Evolutionary conservation across 345 rosid genomes (phyloP), one percentile per base, ranked within the genome.

Genomic region (Litchi chinensis): DNA sequence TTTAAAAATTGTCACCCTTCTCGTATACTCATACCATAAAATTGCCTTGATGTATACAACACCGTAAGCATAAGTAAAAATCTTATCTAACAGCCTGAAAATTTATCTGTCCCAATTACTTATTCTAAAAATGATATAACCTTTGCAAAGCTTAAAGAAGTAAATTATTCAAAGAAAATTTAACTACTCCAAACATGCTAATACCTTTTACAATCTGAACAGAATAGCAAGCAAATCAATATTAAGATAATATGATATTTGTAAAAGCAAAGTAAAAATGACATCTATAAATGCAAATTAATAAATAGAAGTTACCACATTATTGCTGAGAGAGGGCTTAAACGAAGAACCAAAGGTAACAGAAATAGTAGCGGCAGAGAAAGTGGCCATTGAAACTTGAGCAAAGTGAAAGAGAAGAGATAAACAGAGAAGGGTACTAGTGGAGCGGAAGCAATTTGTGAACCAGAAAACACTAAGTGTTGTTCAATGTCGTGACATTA

Each of bases 321-420:
- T 70, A 40, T n/a, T 75, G 68, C 64, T 78, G 50, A 83, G 5
- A 4, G 77, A 43, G 13, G 77, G 86, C 67, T 75, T 80, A 39
- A 78, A 18, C 41, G 74, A 56, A 77, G 79, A 57, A 57, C 77
- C 22, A 48, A 80, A 77, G 46, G 68, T 52, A 59, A 80, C 79
- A 43, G 77, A 73, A 65, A 66, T 11, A 68, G 82, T 41, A 5
- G 81, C 81, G n/a, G 83, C 83, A 28, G 83, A 77, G 48, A 66
- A 72, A 24, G 82, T 22, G 12, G 86, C 86, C 82, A 84, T 84
- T 57, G 70, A 50, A 71, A 75, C 66, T 50, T 10, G 18, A 12
- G 21, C 19, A 26, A 28, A 15, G 64, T 24, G 52, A 66, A 74
- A 74, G 59, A 65, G 75, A 46, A 24, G 70, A 69, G 63, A 62